Conservation (phyloP, 2,329 filamentous ascomycete species). For the Endoconidiophora laricicola region DNA sequence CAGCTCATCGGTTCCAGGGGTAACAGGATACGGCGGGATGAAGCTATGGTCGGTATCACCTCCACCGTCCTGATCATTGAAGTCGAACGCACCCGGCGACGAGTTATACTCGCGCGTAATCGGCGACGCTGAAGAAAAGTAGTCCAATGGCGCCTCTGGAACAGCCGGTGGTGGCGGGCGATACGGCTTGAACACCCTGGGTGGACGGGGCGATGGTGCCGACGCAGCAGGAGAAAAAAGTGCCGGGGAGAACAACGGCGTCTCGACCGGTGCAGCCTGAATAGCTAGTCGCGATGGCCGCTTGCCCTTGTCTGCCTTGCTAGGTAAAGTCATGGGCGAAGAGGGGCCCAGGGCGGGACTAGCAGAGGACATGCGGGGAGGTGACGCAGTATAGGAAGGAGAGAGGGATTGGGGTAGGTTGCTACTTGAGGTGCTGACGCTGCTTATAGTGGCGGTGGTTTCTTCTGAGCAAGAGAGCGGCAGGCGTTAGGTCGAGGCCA, state of each 20-base stretch:
- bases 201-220: constrained; percentile 1
- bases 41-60: neutral
- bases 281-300: no score
- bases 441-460: constrained; percentile 4
- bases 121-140: constrained; percentile 8
- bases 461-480: constrained; percentile 2
- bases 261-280: neutral
- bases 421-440: constrained; percentile 1
- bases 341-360: neutral
- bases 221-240: constrained; percentile 2
- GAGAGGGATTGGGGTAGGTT: neutral
- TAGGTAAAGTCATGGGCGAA: neutral
- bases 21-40: constrained; percentile 12
- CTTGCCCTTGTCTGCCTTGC: no score
- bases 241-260: neutral
- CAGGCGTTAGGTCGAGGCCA: constrained; percentile 5
- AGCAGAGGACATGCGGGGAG: neutral
- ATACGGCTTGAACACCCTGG: constrained; percentile 12
- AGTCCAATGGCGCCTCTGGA: constrained; percentile 9
- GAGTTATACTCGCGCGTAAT: neutral
- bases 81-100: neutral
- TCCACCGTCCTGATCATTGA: neutral
- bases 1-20: constrained; percentile 8
- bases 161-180: constrained; percentile 5
- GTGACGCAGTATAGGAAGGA: neutral